phyloP scores from a whole-genome alignment of 768 basidiomycete species.

The Leccinum aurantiacum region DNA sequence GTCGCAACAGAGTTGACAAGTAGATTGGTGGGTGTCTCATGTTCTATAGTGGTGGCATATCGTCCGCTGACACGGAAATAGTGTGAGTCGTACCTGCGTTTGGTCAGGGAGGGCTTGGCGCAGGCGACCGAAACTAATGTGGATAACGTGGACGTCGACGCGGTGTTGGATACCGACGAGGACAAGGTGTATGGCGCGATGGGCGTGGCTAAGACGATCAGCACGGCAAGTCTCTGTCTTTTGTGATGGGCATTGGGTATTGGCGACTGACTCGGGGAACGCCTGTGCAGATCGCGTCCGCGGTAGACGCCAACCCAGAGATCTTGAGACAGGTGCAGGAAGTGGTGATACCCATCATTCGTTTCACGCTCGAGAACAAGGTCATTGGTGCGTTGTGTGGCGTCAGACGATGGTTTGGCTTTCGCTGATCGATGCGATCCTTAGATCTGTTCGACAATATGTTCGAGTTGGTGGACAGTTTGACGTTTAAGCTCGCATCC shows the following conservation, averaged over 20 bases:
- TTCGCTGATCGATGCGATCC: not conserved
- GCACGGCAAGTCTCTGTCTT: conserved; percentile 52
- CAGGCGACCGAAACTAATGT: conserved; percentile 49
- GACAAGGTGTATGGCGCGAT: conserved; percentile 88
- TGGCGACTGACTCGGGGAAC: not conserved
- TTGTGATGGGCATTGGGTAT: not conserved
- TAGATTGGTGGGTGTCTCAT: conserved; percentile 57
- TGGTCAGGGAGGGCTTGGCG: conserved; percentile 65
- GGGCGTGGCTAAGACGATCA: conserved; percentile 84
- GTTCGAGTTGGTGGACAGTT: conserved; percentile 80
- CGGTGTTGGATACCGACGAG: conserved; percentile 54
- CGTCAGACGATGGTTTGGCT: not conserved
- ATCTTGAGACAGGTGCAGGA: conserved; percentile 80
- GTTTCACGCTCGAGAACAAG: conserved; percentile 74
- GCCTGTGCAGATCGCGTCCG: conserved; percentile 63
- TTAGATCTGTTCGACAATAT: conserved; percentile 84
- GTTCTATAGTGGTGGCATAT: not conserved
- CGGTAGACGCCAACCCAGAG: conserved; percentile 71
- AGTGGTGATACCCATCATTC: conserved; percentile 74
- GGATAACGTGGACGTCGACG: conserved; percentile 55
- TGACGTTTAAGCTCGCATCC: conserved; percentile 77
- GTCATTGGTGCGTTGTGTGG: conserved; percentile 56
- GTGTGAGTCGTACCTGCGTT: conserved; percentile 82
- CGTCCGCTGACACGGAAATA: conserved; percentile 27
- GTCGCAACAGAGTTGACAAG: conserved; percentile 58